Evolutionary conservation across 106 monocot genomes (phyloP), one percentile per base, ranked within the genome.

Genomic region (Gastrodia elata): DNA sequence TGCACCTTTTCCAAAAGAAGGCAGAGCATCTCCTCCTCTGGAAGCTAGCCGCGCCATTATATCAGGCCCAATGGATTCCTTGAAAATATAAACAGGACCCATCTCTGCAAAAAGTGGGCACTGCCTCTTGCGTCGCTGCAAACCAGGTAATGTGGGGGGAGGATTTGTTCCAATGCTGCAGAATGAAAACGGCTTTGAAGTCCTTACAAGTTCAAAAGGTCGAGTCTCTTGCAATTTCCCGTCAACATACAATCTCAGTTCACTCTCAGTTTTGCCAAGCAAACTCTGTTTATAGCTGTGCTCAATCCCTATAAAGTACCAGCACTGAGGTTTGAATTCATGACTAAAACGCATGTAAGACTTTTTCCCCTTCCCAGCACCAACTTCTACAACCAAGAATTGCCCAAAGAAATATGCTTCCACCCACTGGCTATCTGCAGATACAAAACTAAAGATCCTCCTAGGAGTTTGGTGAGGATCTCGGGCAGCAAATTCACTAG

Each of bases 391-490:
- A 25, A 93, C 97, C 73, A 98, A 86, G 79, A 98, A 98, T 67
- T 98, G 93, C 6, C 97, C 97, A 83, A 93, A 91, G 72, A 98
- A 98, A 77, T 98, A 98, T 38, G 91, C 88, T 76, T 98, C 97
- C 10, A 94, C 59, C n/a, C 97, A 90, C 68, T 83, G 77, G 74
- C 87, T 91, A 75, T 98, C 97, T 0, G 97, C 77, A 7, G 93
- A 91, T 34, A 93, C 68, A 69, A 98, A 98, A 74, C 93, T 93
- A 75, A 98, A 98, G 30, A 98, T 83, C 46, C 97, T 88, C 46
- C 97, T 88, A 7, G 97, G 97, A 90, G 90, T 98, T 70, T 91
- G 91, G 42, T 83, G 76, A 41, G 84, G 81, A 37, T 88, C 91
- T 72, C 93, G 88, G 49, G 88, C 93, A 22, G 91, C 91, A 39